phyloP scores from a whole-genome alignment of 306 rosid species.

The Citrullus colocynthis region DNA sequence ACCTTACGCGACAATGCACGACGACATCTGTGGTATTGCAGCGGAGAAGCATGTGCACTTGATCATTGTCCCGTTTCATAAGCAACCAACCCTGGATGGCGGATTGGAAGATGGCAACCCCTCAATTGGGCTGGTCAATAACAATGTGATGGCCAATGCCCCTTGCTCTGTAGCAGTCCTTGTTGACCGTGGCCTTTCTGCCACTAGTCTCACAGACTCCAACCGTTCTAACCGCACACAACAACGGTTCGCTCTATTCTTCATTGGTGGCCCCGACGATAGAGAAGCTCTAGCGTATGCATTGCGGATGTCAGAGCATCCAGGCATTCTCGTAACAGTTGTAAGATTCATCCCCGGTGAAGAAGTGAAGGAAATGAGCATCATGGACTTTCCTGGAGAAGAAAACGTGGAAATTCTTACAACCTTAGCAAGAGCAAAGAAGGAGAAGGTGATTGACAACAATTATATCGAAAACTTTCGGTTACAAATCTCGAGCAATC shows the following conservation, averaged over 20 bases:
- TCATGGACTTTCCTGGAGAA: background rate
- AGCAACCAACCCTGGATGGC: conserved; percentile 11
- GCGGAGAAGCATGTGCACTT: conserved; percentile 25
- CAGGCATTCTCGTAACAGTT: conserved; percentile 16
- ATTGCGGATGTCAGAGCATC: conserved; percentile 42
- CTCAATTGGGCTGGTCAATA: conserved; percentile 14
- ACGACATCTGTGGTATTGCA: conserved; percentile 28
- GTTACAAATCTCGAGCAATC: conserved; percentile 7
- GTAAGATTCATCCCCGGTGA: conserved; percentile 18
- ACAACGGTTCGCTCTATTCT: conserved; percentile 18
- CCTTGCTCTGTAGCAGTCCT: conserved; percentile 20
- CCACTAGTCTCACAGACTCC: background rate
- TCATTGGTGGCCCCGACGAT: conserved; percentile 43
- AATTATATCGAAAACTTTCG: conserved; percentile 12
- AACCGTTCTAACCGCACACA: background rate
- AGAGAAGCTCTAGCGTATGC: conserved; percentile 46
- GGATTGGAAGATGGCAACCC: conserved; percentile 17
- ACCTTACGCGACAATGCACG: conserved; percentile 29
- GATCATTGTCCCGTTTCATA: conserved; percentile 23
- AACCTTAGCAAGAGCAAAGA: background rate
- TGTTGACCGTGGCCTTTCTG: conserved; percentile 21
- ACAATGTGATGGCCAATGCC: conserved; percentile 19
- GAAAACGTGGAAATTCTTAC: conserved; percentile 10
- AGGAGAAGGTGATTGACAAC: conserved; percentile 16
- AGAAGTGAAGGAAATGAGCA: conserved; percentile 8